Conservation (phyloP, 2,329 filamentous ascomycete genomes). For the Aspergillus caelatus region DNA sequence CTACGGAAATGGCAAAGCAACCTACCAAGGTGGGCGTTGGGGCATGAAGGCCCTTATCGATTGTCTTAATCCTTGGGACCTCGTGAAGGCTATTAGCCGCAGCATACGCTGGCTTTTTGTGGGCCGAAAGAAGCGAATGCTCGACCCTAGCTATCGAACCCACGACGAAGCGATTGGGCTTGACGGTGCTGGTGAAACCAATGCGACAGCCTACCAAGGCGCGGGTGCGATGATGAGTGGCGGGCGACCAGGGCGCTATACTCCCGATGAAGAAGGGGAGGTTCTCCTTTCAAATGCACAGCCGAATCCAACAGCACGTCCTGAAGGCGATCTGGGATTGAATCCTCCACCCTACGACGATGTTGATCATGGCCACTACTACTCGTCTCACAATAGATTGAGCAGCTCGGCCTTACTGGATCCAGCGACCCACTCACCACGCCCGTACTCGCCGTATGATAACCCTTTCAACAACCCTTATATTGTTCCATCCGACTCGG, state of each 20-base stretch:
- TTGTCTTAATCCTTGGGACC: slow-evolving; percentile 79
- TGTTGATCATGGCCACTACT: slow-evolving; percentile 16
- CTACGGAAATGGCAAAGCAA: slow-evolving; percentile 48
- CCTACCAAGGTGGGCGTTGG: slow-evolving; percentile 66
- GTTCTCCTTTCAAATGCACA: slow-evolving; percentile 44
- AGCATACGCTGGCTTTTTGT: slow-evolving; percentile 80
- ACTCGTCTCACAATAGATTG: slow-evolving; percentile 11
- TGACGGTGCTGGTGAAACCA: slow-evolving; percentile 21
- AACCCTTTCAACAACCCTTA: slow-evolving; percentile 20
- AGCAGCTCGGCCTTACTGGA: slow-evolving; percentile 19
- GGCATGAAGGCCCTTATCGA: slow-evolving; percentile 69
- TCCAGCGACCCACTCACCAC: slow-evolving; percentile 15
- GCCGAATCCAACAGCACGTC: slow-evolving; percentile 34
- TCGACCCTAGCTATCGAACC: slow-evolving; percentile 44
- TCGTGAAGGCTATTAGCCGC: slow-evolving; percentile 76
- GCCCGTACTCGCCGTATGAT: slow-evolving; percentile 23
- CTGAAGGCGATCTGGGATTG: slow-evolving; percentile 14
- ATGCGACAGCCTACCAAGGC: slow-evolving; percentile 33
- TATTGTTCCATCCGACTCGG: slow-evolving; percentile 19
- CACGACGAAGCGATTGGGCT: slow-evolving; percentile 33
- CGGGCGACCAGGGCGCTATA: slow-evolving; percentile 28
- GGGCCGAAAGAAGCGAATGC: slow-evolving; percentile 59
- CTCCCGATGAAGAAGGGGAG: slow-evolving; percentile 40
- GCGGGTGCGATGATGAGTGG: slow-evolving; percentile 27
- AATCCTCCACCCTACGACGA: slow-evolving; percentile 23